Evolutionary conservation across 345 rosid genomes (phyloP).

Genomic region (Lepidium sativum): DNA sequence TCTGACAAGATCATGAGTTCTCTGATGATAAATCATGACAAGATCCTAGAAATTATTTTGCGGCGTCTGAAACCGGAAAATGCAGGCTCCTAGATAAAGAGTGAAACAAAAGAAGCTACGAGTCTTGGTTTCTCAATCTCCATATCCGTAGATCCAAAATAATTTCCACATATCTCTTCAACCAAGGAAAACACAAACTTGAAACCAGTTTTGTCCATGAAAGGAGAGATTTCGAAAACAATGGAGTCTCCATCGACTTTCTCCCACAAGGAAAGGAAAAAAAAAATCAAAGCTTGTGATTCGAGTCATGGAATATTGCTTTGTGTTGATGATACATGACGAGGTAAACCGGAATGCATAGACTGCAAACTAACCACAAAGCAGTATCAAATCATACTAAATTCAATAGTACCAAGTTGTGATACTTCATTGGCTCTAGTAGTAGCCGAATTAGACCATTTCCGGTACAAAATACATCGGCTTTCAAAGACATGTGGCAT

Average conservation of each 20-base stretch:
- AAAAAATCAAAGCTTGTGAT: slow-evolving; percentile 16
- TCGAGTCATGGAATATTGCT: slow-evolving; percentile 10
- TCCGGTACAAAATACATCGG: slow-evolving; percentile 8
- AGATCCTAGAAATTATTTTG: neutral
- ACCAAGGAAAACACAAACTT: neutral
- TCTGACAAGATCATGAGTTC: too few species aligned
- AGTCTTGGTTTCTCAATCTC: neutral
- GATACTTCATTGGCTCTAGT: neutral
- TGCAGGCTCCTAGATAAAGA: slow-evolving; percentile 3
- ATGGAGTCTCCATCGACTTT: neutral
- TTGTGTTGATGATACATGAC: neutral
- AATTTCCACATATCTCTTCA: neutral
- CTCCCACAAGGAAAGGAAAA: neutral
- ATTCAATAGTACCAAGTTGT: neutral
- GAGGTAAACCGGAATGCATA: neutral
- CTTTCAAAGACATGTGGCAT: neutral
- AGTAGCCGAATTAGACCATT: neutral
- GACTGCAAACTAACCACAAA: slow-evolving; percentile 21
- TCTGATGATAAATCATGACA: neutral
- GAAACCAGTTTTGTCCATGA: neutral
- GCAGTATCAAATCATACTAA: neutral
- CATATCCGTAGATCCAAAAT: neutral
- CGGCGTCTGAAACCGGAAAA: neutral
- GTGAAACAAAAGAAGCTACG: slow-evolving; percentile 3
- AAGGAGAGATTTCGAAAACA: neutral